These are phyloP conservation scores for Trichoderma arundinaceum DNA, from an alignment of 2,329 filamentous ascomycete species.

Conservation along the genomic window DNA sequence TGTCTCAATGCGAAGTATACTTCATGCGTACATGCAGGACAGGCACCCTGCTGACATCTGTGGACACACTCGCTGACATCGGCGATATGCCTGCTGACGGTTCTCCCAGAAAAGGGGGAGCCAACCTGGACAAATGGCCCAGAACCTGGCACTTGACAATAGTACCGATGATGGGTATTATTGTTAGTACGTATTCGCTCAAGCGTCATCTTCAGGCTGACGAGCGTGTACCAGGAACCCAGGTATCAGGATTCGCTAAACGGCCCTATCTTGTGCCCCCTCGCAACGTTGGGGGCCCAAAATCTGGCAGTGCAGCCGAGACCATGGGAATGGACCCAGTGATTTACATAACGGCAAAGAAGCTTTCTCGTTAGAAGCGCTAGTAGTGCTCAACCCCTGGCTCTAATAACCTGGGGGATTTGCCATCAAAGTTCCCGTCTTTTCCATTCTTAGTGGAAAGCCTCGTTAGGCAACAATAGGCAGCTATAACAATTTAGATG, in stretches of 20 bases:
- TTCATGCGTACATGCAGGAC: background rate
- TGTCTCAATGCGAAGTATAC: background rate
- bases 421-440: background rate
- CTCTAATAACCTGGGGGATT: background rate
- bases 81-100: slow-evolving; percentile 17
- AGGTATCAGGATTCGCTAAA: slow-evolving; percentile 17
- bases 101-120: slow-evolving; percentile 10
- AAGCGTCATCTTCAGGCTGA: background rate
- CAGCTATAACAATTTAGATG: background rate
- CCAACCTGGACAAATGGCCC: background rate
- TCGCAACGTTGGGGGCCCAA: background rate
- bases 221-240: slow-evolving; percentile 4
- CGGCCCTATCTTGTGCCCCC: slow-evolving; percentile 1
- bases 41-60: slow-evolving; percentile 15
- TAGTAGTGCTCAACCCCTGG: background rate
- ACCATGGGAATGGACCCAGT: slow-evolving; percentile 12
- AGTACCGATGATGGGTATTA: background rate
- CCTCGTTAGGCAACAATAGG: background rate
- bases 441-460: background rate
- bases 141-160: background rate
- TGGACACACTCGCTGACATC: slow-evolving; percentile 10
- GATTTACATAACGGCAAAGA: slow-evolving; percentile 19
- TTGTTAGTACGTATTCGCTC: background rate
- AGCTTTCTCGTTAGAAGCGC: background rate
- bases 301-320: slow-evolving; percentile 7